Evolutionary conservation across 1,139 yeast genomes (phyloP).

Genomic region (Sugiyamaella castrensis): DNA sequence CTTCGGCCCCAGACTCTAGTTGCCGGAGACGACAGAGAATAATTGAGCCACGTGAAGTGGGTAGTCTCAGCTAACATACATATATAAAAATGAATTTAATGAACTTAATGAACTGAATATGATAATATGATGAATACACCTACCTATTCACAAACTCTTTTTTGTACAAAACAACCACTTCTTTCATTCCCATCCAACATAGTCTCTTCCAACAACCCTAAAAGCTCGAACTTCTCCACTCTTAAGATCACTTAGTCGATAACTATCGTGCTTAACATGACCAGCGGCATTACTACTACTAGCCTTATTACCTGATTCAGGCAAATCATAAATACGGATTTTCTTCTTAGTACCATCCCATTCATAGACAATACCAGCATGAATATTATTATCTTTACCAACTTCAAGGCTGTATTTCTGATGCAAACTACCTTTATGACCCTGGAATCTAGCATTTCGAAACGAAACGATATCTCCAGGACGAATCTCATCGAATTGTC

Average conservation of each 20-base stretch:
- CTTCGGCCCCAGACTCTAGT: no score
- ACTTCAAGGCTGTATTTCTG: slow-evolving; percentile 46
- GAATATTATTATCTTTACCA: slow-evolving; percentile 42
- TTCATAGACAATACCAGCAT: slow-evolving; percentile 53
- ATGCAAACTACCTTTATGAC: slow-evolving; percentile 57
- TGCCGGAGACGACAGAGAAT: no score
- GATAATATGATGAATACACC: not conserved
- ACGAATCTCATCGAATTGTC: slow-evolving; percentile 59
- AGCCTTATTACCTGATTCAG: slow-evolving; percentile 33
- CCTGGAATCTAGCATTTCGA: slow-evolving; percentile 68
- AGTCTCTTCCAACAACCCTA: slow-evolving; percentile 63
- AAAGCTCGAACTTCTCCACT: slow-evolving; percentile 78
- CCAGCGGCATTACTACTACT: slow-evolving; percentile 38
- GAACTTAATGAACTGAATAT: slow-evolving; percentile 6
- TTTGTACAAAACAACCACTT: not conserved
- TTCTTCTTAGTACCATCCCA: slow-evolving; percentile 75
- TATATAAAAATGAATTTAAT: not conserved
- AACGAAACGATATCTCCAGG: slow-evolving; percentile 85
- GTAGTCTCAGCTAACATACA: no score
- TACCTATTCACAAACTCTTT: not conserved
- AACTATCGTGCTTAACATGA: slow-evolving; percentile 57
- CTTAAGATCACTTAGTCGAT: slow-evolving; percentile 68
- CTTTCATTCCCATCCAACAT: slow-evolving; percentile 53
- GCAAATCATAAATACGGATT: slow-evolving; percentile 64
- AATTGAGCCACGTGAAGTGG: no score